Base-by-base conservation (phyloP, 805 yeast species). In the Phaffomyces antillensis region DNA sequence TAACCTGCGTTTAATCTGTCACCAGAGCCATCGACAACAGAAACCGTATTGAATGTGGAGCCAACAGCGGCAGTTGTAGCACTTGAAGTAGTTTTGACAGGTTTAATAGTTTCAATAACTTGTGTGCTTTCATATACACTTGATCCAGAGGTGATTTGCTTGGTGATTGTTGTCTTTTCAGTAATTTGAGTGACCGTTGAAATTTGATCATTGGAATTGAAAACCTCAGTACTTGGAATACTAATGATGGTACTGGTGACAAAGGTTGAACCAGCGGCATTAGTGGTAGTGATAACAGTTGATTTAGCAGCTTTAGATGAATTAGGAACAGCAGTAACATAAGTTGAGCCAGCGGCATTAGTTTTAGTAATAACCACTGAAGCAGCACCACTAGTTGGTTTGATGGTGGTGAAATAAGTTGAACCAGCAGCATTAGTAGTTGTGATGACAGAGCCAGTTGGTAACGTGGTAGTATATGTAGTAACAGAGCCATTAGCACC, bases 121-220 rank as follows among this genome's bases (percentile, higher is more conserved):
- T 28, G 30, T 10, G 30, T 28, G 30, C 15, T 28, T 28, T 28
- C 30, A 28, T 28, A 28, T 8, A 28, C 30, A 28, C 30, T 11
- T 28, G 30, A 28, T 28, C 69, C 66, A 50, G 66, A 55, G 31
- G 66, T 56, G 15, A 55, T 61, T 30, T 59, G 55, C 43, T 62
- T 64, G 24, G 51, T 41, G 53, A 28, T 49, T 51, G 53, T 61
- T 52, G 20, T 55, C 59, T 40, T 52, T 52, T 53, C 70, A 66
- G 36, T 58, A 42, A 68, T 64, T 54, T 59, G 53, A 50, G 66
- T 62, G 26, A 64, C 63, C 41, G 62, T 47, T 41, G 70, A 11
- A 13, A 15, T 13, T 28, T 10, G 30, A n/a, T 25, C 37, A 13
- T 60, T 48, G 28, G 44, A 43, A 2, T 59, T 46, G 18, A 28